Evolutionary conservation across 2,329 filamentous ascomycete species (phyloP).

Genomic region (Fusarium udum): DNA sequence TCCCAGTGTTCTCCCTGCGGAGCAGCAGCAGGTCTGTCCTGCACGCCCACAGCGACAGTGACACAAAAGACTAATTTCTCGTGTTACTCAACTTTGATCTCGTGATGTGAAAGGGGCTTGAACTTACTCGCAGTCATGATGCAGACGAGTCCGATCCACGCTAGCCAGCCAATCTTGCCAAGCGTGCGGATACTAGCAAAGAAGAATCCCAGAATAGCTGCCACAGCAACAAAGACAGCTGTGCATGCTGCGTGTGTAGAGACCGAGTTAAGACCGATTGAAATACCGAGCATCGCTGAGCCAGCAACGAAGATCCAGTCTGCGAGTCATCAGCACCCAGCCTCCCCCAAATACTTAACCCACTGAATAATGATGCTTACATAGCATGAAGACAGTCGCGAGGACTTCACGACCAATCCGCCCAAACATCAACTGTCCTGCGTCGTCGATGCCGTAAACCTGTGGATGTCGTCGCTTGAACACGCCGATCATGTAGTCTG

Average conservation of each 20-base stretch:
- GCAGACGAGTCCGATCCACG: conserved; percentile 41
- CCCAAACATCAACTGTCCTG: conserved; percentile 60
- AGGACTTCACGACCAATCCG: conserved; percentile 55
- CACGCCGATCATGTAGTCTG: conserved; percentile 53
- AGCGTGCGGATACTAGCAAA: conserved; percentile 48
- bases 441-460: conserved; percentile 65
- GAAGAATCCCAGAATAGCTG: conserved; percentile 42
- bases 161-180: conserved; percentile 47
- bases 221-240: conserved; percentile 52
- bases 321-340: not conserved
- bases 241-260: conserved; percentile 53
- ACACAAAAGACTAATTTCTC: conserved; percentile 22
- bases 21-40: conserved; percentile 27
- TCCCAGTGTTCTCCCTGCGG: conserved; percentile 34
- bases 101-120: not conserved
- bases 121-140: conserved; percentile 32
- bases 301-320: conserved; percentile 30
- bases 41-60: conserved; percentile 25
- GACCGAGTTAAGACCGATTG: conserved; percentile 53
- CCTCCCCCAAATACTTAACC: fast-evolving
- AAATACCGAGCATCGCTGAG: conserved; percentile 46
- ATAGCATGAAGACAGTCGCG: conserved; percentile 48
- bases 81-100: not conserved
- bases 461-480: conserved; percentile 62
- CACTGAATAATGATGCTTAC: conserved; percentile 24